Conservation (phyloP, 371 early-diverging fungal species). For the Mucor indicus region DNA sequence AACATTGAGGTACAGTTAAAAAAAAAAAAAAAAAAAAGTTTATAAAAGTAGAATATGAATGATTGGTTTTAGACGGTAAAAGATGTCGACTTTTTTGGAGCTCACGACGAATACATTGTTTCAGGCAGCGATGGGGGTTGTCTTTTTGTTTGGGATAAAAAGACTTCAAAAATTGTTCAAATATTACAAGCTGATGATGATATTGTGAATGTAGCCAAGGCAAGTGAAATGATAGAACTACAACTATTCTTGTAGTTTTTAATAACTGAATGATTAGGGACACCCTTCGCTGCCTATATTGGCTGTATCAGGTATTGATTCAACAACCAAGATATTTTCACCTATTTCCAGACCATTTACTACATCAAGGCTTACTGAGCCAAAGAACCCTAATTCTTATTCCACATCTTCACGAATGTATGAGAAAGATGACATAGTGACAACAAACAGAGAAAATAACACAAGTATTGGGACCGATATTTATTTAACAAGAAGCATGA, state of each 20-base stretch:
- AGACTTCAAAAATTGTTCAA: conserved; percentile 58
- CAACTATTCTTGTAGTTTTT: too few relatives aligned
- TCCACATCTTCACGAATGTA: conserved; percentile 35
- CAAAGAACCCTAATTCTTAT: conserved; percentile 22
- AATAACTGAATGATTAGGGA: too few relatives aligned
- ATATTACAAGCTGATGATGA: conserved; percentile 64
- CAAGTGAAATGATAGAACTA: not conserved
- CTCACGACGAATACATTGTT: conserved; percentile 65
- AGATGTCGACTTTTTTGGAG: conserved; percentile 77
- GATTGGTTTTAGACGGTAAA: conserved; percentile 80
- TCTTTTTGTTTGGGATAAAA: conserved; percentile 74
- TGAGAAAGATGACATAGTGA: conserved; percentile 27
- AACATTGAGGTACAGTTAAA: conserved; percentile 41
- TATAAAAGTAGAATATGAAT: too few relatives aligned
- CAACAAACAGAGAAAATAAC: conserved; percentile 19
- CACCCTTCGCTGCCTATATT: conserved; percentile 47
- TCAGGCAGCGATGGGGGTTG: conserved; percentile 82
- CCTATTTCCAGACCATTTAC: conserved; percentile 39
- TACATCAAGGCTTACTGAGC: conserved; percentile 27
- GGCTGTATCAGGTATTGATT: conserved; percentile 72
- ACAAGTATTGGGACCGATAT: conserved; percentile 5
- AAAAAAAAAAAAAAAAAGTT: too few relatives aligned
- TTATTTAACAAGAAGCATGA: conserved; percentile 24
- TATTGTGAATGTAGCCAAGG: conserved; percentile 61
- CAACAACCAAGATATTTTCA: conserved; percentile 68